Conservation (phyloP, 2,329 filamentous ascomycete genomes). For the Cercospora sp. region DNA sequence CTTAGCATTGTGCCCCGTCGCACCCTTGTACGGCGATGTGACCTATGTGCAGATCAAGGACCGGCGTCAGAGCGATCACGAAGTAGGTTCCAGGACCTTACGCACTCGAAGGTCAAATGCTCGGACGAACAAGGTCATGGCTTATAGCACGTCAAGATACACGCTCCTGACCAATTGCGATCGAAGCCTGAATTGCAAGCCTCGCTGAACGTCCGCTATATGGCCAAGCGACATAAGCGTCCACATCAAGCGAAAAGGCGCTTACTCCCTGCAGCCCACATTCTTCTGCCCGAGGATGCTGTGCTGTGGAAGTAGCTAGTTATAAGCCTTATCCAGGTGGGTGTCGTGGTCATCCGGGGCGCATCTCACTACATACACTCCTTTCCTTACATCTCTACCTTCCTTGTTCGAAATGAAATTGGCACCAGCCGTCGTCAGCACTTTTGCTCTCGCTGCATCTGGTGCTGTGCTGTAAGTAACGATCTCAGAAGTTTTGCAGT, state of each 20-base stretch:
- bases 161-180: background rate
- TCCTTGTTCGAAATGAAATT: background rate
- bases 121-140: background rate
- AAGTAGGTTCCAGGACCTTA: background rate
- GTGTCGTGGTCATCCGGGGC: background rate
- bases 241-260: background rate
- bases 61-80: background rate
- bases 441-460: background rate
- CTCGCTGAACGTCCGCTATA: background rate
- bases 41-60: background rate
- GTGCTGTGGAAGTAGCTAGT: background rate
- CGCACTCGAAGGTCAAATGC: background rate
- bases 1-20: background rate
- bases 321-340: background rate
- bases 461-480: background rate
- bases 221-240: background rate
- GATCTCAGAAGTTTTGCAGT: background rate
- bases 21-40: background rate
- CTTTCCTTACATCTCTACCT: background rate
- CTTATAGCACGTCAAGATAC: background rate
- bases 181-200: background rate
- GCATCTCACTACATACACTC: slow-evolving; percentile 2
- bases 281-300: background rate
- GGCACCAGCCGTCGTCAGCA: background rate
- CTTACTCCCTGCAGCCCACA: background rate